phyloP scores from a whole-genome alignment of 352 stramenopile species.

The Globisporangium okanoganense region DNA sequence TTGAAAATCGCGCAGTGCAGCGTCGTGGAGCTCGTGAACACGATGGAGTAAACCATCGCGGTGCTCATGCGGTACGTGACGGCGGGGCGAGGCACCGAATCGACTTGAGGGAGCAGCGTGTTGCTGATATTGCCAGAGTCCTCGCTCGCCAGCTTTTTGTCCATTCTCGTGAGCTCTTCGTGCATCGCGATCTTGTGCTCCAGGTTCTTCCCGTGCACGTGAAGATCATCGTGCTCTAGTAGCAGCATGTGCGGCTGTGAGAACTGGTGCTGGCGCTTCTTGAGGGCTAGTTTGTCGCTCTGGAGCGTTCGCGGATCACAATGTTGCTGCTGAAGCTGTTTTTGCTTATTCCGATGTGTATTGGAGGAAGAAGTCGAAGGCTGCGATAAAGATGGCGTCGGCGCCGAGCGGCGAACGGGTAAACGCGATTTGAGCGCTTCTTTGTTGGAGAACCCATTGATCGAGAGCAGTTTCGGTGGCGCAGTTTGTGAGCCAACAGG shows the following conservation, averaged over 20 bases:
- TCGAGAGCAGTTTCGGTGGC: constrained; percentile 12
- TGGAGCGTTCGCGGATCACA: background rate
- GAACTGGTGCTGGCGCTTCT: constrained; percentile 8
- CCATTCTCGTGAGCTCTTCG: constrained; percentile 10
- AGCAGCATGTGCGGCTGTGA: constrained; percentile 15
- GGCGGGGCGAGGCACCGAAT: background rate
- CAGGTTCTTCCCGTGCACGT: constrained; percentile 1
- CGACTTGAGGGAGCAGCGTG: constrained; percentile 6
- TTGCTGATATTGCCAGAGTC: background rate
- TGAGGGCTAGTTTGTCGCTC: constrained; percentile 1
- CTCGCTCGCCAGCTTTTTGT: constrained; percentile 4
- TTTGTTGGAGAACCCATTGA: constrained; percentile 18
- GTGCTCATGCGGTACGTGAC: constrained; percentile 25
- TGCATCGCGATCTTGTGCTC: constrained; percentile 22
- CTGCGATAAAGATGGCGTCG: background rate
- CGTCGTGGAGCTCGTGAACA: constrained; percentile 53
- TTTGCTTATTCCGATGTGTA: background rate
- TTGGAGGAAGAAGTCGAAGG: background rate
- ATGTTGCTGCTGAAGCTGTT: constrained; percentile 13
- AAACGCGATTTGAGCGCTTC: constrained; percentile 16
- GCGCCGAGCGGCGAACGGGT: background rate
- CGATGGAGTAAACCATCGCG: constrained; percentile 33
- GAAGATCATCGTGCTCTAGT: background rate
- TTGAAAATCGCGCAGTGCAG: constrained; percentile 68
- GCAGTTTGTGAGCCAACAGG: background rate